phyloP scores from a whole-genome alignment of 2,329 filamentous ascomycete genomes.

The Colletotrichum graminicola region DNA sequence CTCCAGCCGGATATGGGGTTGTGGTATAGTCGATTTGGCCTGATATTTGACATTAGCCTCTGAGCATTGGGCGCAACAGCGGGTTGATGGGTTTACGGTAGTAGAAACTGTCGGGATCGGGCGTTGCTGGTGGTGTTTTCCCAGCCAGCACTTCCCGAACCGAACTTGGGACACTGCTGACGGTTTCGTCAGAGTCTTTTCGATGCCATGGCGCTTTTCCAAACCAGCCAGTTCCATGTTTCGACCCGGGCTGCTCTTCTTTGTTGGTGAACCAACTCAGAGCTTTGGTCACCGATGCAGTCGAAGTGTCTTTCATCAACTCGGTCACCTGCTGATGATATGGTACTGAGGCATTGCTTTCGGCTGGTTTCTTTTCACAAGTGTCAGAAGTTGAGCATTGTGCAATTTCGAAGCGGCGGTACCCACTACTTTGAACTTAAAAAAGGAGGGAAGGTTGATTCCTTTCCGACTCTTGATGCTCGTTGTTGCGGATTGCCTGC shows the following conservation, averaged over 20 bases:
- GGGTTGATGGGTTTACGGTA: background rate
- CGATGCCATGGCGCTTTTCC: constrained; percentile 55
- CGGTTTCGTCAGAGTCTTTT: constrained; percentile 54
- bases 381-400: background rate
- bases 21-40: constrained; percentile 38
- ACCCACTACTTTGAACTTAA: constrained; percentile 24
- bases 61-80: background rate
- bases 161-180: constrained; percentile 57
- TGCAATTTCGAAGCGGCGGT: background rate
- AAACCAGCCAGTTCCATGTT: constrained; percentile 11
- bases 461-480: constrained; percentile 17
- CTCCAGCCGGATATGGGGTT: constrained; percentile 52
- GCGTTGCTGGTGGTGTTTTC: constrained; percentile 50
- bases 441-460: constrained; percentile 4
- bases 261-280: constrained; percentile 28
- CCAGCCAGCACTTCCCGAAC: constrained; percentile 56
- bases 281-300: constrained; percentile 6
- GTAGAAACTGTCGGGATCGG: constrained; percentile 40
- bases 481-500: background rate
- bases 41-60: constrained; percentile 20
- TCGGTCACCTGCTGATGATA: constrained; percentile 1
- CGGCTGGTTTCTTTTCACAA: background rate
- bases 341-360: no score
- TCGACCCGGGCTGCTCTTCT: constrained; percentile 9
- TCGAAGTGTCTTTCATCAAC: background rate